phyloP scores from a whole-genome alignment of 805 yeast genomes.

The Schizosaccharomyces japonicus region DNA sequence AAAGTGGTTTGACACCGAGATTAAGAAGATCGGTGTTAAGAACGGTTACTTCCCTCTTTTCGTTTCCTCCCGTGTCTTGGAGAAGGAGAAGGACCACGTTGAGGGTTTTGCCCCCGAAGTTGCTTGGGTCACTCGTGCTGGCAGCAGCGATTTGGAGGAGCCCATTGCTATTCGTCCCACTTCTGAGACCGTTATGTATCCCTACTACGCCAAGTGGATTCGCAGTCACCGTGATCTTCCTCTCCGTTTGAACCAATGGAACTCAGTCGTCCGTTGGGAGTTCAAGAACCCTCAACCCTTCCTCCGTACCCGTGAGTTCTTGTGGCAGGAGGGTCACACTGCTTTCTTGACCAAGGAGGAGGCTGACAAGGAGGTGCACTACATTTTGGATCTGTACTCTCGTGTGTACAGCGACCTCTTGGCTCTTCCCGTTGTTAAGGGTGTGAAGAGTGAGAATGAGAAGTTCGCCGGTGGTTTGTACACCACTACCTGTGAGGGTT shows the following conservation, averaged over 20 bases:
- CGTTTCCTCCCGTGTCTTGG: constrained; percentile 75
- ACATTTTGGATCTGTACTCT: constrained; percentile 68
- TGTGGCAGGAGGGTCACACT: constrained; percentile 99
- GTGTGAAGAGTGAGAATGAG: constrained; percentile 89
- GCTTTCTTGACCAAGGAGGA: constrained; percentile 71
- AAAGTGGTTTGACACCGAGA: constrained; percentile 52
- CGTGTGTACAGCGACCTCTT: constrained; percentile 69
- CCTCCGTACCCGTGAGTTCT: constrained; percentile 91
- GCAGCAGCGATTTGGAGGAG: constrained; percentile 79
- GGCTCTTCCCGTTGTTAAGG: constrained; percentile 93
- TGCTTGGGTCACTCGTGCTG: constrained; percentile 98
- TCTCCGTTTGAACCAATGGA: constrained; percentile 92
- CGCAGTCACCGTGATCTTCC: constrained; percentile 97
- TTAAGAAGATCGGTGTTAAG: constrained; percentile 73
- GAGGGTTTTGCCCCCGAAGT: constrained; percentile 99
- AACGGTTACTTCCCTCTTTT: constrained; percentile 98
- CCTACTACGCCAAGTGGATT: constrained; percentile 97
- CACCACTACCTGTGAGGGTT: constrained; percentile 92
- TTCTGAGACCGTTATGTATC: constrained; percentile 98
- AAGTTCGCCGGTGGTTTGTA: constrained; percentile 93
- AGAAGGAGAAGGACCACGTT: constrained; percentile 92
- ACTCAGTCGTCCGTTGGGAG: constrained; percentile 98
- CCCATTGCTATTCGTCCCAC: constrained; percentile 99
- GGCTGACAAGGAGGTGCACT: constrained; percentile 61
- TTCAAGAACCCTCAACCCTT: constrained; percentile 99